These are phyloP conservation scores for Trichoderma parareesei DNA, from an alignment of 495 filamentous ascomycete genomes.

Conservation along the genomic window DNA sequence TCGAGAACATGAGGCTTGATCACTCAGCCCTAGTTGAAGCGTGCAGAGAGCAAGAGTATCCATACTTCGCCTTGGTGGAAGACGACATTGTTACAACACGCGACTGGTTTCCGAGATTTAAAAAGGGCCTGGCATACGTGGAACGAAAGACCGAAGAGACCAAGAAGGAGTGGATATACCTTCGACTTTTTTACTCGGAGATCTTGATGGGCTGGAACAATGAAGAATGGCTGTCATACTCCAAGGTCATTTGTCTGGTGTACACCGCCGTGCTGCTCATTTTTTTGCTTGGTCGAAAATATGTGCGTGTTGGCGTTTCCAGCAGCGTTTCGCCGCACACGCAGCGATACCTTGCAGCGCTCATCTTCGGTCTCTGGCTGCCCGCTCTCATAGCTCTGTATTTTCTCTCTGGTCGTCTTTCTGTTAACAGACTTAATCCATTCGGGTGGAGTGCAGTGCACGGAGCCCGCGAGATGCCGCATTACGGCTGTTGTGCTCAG, in stretches of 20 bases:
- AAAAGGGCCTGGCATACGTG: slow-evolving; percentile 30
- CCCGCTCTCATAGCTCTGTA: slow-evolving; percentile 29
- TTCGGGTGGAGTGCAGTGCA: slow-evolving; percentile 14
- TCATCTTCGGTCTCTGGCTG: slow-evolving; percentile 18
- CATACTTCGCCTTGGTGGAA: slow-evolving; percentile 46
- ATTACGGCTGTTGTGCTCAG: slow-evolving; percentile 42
- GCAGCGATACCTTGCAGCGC: background rate
- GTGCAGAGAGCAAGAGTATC: slow-evolving; percentile 37
- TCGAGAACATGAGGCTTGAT: slow-evolving; percentile 26
- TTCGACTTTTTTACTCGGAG: slow-evolving; percentile 53
- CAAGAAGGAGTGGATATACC: slow-evolving; percentile 32
- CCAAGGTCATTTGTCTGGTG: slow-evolving; percentile 15
- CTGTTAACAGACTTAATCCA: slow-evolving; percentile 23
- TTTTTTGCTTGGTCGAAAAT: background rate
- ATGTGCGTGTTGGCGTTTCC: background rate
- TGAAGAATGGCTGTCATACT: slow-evolving; percentile 41
- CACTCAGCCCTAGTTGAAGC: slow-evolving; percentile 42
- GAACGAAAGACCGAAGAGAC: slow-evolving; percentile 7
- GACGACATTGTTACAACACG: slow-evolving; percentile 47
- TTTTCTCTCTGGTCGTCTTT: slow-evolving; percentile 32
- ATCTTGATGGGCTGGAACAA: slow-evolving; percentile 48
- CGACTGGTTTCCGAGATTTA: slow-evolving; percentile 41
- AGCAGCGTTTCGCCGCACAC: background rate
- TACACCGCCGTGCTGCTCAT: slow-evolving; percentile 9
- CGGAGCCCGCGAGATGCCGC: slow-evolving; percentile 41